Evolutionary conservation across 331 rosid genomes (phyloP), one percentile per base, ranked within the genome.

Genomic region (Malus hybrid): DNA sequence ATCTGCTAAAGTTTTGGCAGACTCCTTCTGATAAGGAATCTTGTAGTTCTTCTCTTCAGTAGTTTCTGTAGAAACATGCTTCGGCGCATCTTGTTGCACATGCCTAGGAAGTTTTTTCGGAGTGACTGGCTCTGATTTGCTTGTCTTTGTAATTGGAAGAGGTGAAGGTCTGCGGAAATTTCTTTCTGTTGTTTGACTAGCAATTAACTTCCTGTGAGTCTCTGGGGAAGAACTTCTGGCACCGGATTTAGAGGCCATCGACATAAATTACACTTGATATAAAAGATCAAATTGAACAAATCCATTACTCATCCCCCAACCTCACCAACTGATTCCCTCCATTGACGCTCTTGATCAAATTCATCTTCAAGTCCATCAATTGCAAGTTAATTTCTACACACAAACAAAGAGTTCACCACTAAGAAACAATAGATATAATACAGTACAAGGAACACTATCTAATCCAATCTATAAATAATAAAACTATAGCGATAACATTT

Each of bases 41-140:
- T 39, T 73, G 20, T 6, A 22, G 36, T 74, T 79, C 59, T 82
- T 71, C 59, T 75, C 78, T 62, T 28, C 70, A 3, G 27, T 34
- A 1, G 59, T 73, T 65, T 73, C 75, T 24, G 69, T 31, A 67
- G 76, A 31, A 76, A 74, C 80, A 20, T 78, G 78, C 54, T 81
- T 77, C 3, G 33, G 61, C n/a, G 54, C 67, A 76, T 52, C 78
- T 57, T 77, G 73, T 56, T 71, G 83, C 44, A 56, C 73, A 70
- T 74, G 44, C 71, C 80, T 76, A 3, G 79, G 83, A 65, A 76
- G 19, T 56, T 78, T 78, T 52, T 72, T 79, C 0, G 79, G 84
- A 14, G 83, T 78, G 39, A 78, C 89, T 13, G 83, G 83, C 71
- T 78, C 87, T 0, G 84, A 80, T 76, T 83, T 81, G 71, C 85